Conservation (phyloP, 2,329 filamentous ascomycete genomes). For the Scedosporium apiospermum region DNA sequence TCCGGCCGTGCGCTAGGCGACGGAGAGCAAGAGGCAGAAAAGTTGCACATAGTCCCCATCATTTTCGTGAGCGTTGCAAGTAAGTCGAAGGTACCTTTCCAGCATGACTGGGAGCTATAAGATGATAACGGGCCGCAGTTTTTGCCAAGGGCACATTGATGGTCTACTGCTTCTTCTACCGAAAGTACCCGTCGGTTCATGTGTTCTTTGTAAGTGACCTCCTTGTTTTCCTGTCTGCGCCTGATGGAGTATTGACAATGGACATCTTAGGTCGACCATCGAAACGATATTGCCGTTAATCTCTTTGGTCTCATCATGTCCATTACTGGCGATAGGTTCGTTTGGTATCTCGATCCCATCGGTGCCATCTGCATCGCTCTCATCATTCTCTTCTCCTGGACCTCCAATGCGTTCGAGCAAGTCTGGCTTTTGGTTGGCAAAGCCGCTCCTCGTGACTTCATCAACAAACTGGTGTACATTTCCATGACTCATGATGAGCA, state of each 20-base stretch:
- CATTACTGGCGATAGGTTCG: slow-evolving; percentile 38
- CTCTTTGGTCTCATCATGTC: slow-evolving; percentile 46
- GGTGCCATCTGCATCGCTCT: slow-evolving; percentile 52
- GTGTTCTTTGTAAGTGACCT: slow-evolving; percentile 38
- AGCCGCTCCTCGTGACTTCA: slow-evolving; percentile 46
- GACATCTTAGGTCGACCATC: slow-evolving; percentile 33
- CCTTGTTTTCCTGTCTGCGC: not conserved
- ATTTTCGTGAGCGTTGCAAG: slow-evolving; percentile 44
- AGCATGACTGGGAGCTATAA: not conserved
- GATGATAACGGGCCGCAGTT: slow-evolving; percentile 20
- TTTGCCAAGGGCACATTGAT: slow-evolving; percentile 42
- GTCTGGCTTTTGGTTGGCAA: slow-evolving; percentile 53
- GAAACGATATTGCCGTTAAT: slow-evolving; percentile 48
- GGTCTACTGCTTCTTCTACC: slow-evolving; percentile 42
- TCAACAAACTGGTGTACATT: slow-evolving; percentile 47
- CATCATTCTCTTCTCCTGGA: slow-evolving; percentile 53
- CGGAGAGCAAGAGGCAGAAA: slow-evolving; percentile 29
- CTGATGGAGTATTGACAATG: not conserved
- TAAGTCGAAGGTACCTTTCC: slow-evolving; percentile 20
- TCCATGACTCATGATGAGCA: slow-evolving; percentile 41
- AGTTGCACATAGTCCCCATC: slow-evolving; percentile 44
- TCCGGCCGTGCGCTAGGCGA: slow-evolving; percentile 41
- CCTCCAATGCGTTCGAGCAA: slow-evolving; percentile 50
- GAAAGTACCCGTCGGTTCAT: slow-evolving; percentile 43
- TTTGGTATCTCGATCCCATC: slow-evolving; percentile 53